A percentile compares a stretch with the other conserved stretches of the same genome.
Conservation (phyloP, 257 asterid genomes). For the Oldenlandia corymbosa region DNA sequence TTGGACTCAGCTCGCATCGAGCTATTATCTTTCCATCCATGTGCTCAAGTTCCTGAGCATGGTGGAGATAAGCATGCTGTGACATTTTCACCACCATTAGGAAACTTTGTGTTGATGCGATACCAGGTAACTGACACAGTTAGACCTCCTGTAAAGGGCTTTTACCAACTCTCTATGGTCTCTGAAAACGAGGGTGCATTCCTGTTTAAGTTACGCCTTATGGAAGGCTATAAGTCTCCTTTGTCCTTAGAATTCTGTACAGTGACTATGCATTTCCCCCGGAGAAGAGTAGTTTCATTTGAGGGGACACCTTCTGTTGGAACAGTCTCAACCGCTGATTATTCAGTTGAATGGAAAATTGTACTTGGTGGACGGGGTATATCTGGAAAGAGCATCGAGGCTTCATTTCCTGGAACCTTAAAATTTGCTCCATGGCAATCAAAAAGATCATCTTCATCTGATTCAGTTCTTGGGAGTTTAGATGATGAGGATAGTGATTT, state of each 20-base stretch:
- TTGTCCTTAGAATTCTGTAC: constrained; percentile 77
- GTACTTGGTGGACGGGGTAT: constrained; percentile 60
- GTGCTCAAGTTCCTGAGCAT: constrained; percentile 98
- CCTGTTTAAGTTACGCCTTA: constrained; percentile 73
- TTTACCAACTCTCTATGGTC: constrained; percentile 97
- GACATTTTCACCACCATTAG: constrained; percentile 89
- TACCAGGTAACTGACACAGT: constrained; percentile 69
- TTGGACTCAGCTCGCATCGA: constrained; percentile 60
- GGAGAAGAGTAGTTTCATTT: constrained; percentile 74
- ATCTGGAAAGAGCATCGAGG: constrained; percentile 87
- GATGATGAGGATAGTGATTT: constrained; percentile 79
- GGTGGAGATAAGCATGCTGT: constrained; percentile 84
- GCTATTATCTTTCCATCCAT: constrained; percentile 84
- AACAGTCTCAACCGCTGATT: constrained; percentile 65
- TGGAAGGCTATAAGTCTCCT: constrained; percentile 90
- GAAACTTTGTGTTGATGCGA: constrained; percentile 70
- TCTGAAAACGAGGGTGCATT: constrained; percentile 98
- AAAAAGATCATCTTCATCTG: constrained; percentile 43
- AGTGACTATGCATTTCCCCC: constrained; percentile 81
- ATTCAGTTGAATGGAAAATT: constrained; percentile 85
- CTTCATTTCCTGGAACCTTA: constrained; percentile 87
- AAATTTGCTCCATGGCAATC: constrained; percentile 86
- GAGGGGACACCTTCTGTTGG: constrained; percentile 97
- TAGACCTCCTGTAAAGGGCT: constrained; percentile 91
- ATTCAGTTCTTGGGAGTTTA: constrained; percentile 29